Evolutionary conservation across 768 basidiomycete genomes (phyloP), one percentile per base, ranked within the genome.

Genomic region (Pleurotus djamor): DNA sequence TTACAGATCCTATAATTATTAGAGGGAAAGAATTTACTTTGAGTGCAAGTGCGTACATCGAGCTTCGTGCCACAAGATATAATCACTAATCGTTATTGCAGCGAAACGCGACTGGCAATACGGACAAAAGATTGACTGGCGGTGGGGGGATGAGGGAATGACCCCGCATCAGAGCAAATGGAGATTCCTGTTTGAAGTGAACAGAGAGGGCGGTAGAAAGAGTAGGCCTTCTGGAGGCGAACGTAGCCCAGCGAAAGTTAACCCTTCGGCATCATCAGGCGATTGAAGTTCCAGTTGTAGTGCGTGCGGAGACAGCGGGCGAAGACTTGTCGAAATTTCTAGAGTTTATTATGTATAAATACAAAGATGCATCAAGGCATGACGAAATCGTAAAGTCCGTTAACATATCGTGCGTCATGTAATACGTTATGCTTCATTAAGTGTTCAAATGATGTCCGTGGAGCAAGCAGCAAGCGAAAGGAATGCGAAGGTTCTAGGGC

Each of bases 141-240:
- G 17, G 41, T 56, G 54, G 54, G 54, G 54, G 21, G 5, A 56
- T 4, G 54, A 56, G 41, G n/a, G 6, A 13, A 8, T 56, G 28
- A 41, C 44, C 10, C 54, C 54, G 44, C 6, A 36, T 32, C 10
- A 56, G 8, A 56, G 37, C 28, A 56, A 56, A 44, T 56, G 54
- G 54, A 56, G 32, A 17, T 56, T 56, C 17, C 41, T 56, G 5
- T 56, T 56, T 44, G 54, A 56, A 21, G 35, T 28, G 21, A 28
- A 28, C 21, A 28, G 21, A 28, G 21, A 28, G 21, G 21, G 21
- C 21, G 21, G 21, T 28, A 28, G 21, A 3, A 28, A 28, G 21
- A 28, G 21, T 3, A 28, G 21, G 21, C 21, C 21, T 28, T 28
- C 21, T 28, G 21, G 21, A 28, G 21, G 21, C 21, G 21, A 28